Evolutionary conservation across 176 grass and related monocot genomes (phyloP), one percentile per base, ranked within the genome.

Genomic region (Triticum monococcum): DNA sequence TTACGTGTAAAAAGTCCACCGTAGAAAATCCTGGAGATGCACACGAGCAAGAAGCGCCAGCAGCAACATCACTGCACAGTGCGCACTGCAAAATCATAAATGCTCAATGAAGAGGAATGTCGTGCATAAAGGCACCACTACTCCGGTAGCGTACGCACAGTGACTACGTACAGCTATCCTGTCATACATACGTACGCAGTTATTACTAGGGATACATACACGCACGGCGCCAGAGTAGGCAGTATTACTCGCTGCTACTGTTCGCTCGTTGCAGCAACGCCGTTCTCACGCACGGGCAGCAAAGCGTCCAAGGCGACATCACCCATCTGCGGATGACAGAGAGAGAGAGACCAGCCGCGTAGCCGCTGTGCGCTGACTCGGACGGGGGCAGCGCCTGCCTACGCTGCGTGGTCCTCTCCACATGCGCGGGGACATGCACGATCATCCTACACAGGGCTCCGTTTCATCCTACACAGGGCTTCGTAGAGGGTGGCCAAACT

Each of bases 371-470:
- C 81, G 79, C 81, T 86, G 57, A 82, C 57, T 80, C 83, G 23
- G 77, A 65, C 70, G 81, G 76, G 68, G 78, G 86, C 84, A 86
- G 25, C 75, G 75, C 77, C 84, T 64, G 81, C 90, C 89, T 82
- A 77, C 77, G 75, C 83, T 82, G 60, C 45, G 12, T 5, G 12
- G 12, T 72, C 36, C 22, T 18, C 24, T 30, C 23, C 23, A 83
- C 52, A 61, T 45, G 38, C 3, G 37, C 36, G 52, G 48, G 52
- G 54, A 16, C 81, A 80, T 30, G 57, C 65, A 73, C 31, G 37
- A 9, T 57, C 43, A 38, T 18, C 37, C 78, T 14, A 43, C 10
- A 3, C 40, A 11, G 40, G 40, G 10, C 41, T 46, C 26, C 26
- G 26, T 28, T 28, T 28, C 26, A 28, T 28, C 26, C 26, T 28